phyloP scores from a whole-genome alignment of 768 basidiomycete genomes.

The Floccularia luteovirens region DNA sequence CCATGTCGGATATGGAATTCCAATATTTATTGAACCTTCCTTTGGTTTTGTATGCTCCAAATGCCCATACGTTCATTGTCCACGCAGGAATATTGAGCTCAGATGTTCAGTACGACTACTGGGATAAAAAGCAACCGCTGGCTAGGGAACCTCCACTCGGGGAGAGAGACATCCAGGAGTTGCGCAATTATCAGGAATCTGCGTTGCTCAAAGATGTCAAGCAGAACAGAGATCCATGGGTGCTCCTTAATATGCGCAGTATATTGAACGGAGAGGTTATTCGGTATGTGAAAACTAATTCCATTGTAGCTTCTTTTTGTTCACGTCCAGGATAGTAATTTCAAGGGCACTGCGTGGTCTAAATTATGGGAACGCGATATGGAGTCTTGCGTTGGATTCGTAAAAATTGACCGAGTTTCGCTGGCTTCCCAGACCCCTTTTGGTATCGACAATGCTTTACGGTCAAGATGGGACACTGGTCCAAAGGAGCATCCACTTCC shows the following conservation, averaged over 20 bases:
- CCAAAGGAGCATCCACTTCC: slow-evolving; percentile 25
- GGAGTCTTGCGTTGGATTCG: slow-evolving; percentile 46
- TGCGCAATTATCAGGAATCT: slow-evolving; percentile 59
- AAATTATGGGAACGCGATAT: slow-evolving; percentile 68
- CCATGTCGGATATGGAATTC: slow-evolving; percentile 55
- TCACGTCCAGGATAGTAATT: slow-evolving; percentile 11
- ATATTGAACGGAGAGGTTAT: slow-evolving; percentile 37
- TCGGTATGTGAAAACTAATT: slow-evolving; percentile 22
- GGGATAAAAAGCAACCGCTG: slow-evolving; percentile 58
- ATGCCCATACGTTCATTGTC: slow-evolving; percentile 67
- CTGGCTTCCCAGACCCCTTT: too few species aligned
- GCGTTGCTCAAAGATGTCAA: slow-evolving; percentile 60
- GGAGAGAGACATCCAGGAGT: slow-evolving; percentile 8
- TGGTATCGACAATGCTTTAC: too few species aligned
- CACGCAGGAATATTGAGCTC: slow-evolving; percentile 79
- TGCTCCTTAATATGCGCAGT: slow-evolving; percentile 64
- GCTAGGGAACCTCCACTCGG: slow-evolving; percentile 43
- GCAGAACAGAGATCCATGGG: slow-evolving; percentile 77
- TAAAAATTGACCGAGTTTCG: too few species aligned
- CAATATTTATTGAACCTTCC: slow-evolving; percentile 74
- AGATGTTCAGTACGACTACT: slow-evolving; percentile 46
- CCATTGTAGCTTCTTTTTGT: background rate
- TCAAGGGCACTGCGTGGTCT: slow-evolving; percentile 72
- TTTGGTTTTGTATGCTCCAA: slow-evolving; percentile 65
- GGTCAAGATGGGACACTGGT: background rate